Evolutionary conservation across 768 basidiomycete species (phyloP).

Genomic region (Naganishia randhawae): DNA sequence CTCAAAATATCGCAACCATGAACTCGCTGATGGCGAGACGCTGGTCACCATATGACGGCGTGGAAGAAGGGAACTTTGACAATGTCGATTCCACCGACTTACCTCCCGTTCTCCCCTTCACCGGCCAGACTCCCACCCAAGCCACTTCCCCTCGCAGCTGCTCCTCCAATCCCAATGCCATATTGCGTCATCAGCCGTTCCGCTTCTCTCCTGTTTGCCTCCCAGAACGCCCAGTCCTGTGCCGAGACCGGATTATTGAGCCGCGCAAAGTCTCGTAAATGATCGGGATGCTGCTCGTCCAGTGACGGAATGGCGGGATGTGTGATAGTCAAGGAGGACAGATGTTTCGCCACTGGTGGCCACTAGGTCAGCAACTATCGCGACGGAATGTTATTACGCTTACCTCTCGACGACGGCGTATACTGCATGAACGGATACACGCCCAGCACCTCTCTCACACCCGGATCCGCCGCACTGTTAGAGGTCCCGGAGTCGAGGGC

Average conservation of each 20-base stretch:
- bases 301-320: constrained; percentile 34
- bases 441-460: constrained; percentile 37
- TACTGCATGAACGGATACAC: constrained; percentile 45
- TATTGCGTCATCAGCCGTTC: constrained; percentile 9
- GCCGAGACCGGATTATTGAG: constrained; percentile 36
- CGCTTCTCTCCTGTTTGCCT: constrained; percentile 11
- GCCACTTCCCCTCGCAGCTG: constrained; percentile 13
- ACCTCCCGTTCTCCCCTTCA: background rate
- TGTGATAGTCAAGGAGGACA: constrained; percentile 37
- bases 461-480: constrained; percentile 29
- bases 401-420: constrained; percentile 44
- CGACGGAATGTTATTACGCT: constrained; percentile 18
- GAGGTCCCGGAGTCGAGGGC: background rate
- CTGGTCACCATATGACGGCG: no score
- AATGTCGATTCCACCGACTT: no score
- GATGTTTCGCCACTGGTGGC: constrained; percentile 38
- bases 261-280: constrained; percentile 31
- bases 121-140: background rate
- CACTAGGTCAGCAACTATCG: no score
- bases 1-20: no score
- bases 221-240: constrained; percentile 36
- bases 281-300: constrained; percentile 37
- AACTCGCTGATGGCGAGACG: no score
- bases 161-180: constrained; percentile 16
- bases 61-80: no score